These are phyloP conservation scores for Buddleja alternifolia DNA, from an alignment of 257 asterid species.

Conservation along the genomic window DNA sequence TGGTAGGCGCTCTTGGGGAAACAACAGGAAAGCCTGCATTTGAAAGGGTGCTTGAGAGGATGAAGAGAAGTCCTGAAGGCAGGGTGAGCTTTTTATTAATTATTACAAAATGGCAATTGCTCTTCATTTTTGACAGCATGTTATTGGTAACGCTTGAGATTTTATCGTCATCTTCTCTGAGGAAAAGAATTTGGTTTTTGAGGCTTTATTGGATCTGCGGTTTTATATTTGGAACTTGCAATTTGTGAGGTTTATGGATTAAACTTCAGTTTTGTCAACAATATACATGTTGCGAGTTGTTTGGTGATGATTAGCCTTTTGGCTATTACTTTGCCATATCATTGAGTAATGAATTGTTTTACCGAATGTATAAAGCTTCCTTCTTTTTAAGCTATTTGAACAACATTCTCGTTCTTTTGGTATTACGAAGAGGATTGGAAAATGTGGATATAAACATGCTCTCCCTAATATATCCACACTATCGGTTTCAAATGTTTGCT, in stretches of 20 bases:
- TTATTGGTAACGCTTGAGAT: not conserved
- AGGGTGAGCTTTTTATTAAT: conserved; percentile 53
- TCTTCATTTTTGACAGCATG: conserved; percentile 1
- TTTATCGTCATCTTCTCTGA: conserved; percentile 7
- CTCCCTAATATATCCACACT: not conserved
- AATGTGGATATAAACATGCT: not conserved
- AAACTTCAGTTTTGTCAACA: not conserved
- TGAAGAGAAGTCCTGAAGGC: conserved; percentile 82
- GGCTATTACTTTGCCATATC: not conserved
- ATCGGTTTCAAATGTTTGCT: conserved; percentile 13
- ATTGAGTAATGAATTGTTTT: not conserved
- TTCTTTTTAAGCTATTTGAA: conserved; percentile 20
- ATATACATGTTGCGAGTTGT: not conserved
- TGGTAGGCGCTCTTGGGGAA: conserved; percentile 93
- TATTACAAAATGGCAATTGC: not conserved
- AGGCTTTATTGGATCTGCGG: conserved; percentile 15
- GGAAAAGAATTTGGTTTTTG: not conserved
- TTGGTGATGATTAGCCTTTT: not conserved
- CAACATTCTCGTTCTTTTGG: not conserved
- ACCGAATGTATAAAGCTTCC: not conserved
- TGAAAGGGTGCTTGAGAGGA: conserved; percentile 76
- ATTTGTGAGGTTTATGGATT: no score
- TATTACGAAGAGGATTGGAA: not conserved
- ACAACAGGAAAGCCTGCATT: conserved; percentile 93
- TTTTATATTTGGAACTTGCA: not conserved